A percentile compares a stretch with the other conserved stretches of the same genome.
phyloP scores from a whole-genome alignment of 176 grass and related monocot genomes.

The Cenchrus purpureus region DNA sequence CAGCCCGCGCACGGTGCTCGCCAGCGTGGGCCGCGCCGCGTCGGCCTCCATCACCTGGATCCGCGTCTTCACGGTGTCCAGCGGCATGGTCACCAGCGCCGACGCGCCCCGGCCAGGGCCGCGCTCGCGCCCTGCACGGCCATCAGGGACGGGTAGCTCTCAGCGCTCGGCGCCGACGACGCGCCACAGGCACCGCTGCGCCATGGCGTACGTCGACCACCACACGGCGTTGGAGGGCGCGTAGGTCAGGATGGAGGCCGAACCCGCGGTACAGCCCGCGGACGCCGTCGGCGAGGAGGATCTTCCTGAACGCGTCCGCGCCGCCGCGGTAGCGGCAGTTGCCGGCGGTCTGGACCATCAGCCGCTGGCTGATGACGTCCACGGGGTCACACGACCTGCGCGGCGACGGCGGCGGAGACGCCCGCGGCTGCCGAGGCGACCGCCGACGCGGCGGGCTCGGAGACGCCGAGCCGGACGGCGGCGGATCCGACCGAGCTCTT shows the following conservation, averaged over 20 bases:
- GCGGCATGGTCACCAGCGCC: slow-evolving; percentile 88
- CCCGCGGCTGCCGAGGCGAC: slow-evolving; percentile 74
- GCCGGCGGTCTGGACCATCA: slow-evolving; percentile 73
- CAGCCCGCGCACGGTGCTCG: slow-evolving; percentile 63
- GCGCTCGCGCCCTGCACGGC: slow-evolving; percentile 91
- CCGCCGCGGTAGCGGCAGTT: slow-evolving; percentile 66
- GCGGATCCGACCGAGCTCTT: slow-evolving; percentile 87
- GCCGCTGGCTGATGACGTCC: slow-evolving; percentile 91
- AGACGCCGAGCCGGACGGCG: slow-evolving; percentile 62
- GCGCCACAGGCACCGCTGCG: slow-evolving; percentile 77
- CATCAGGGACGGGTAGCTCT: slow-evolving; percentile 55
- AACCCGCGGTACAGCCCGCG: slow-evolving; percentile 91
- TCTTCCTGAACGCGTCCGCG: slow-evolving; percentile 72
- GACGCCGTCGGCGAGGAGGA: slow-evolving; percentile 70
- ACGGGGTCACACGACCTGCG: slow-evolving; percentile 92
- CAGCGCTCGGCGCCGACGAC: slow-evolving; percentile 47
- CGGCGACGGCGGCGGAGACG: slow-evolving; percentile 76
- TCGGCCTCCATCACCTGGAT: slow-evolving; percentile 85
- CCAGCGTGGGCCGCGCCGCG: slow-evolving; percentile 50
- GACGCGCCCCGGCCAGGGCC: slow-evolving; percentile 72
- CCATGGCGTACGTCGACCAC: slow-evolving; percentile 89
- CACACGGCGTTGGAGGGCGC: slow-evolving; percentile 97
- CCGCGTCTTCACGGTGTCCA: slow-evolving; percentile 96
- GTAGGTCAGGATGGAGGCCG: slow-evolving; percentile 93
- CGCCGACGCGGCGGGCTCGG: slow-evolving; percentile 69